A percentile compares a stretch with the other conserved stretches of the same genome.
phyloP scores from a whole-genome alignment of 2,329 filamentous ascomycete species.

The Phialophora verrucosa region DNA sequence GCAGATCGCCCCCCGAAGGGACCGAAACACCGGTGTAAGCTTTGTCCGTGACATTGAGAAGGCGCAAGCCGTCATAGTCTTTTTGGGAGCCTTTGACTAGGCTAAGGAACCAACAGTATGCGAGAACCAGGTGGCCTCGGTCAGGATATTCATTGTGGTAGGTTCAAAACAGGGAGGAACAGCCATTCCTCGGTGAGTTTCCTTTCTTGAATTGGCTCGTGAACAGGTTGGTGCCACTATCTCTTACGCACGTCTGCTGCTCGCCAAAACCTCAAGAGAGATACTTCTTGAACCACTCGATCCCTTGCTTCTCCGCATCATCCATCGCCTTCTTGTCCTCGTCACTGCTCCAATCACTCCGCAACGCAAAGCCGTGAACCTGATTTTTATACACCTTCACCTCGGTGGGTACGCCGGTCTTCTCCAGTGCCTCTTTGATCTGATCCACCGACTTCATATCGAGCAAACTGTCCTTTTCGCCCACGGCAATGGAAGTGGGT shows the following conservation, averaged over 20 bases:
- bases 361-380: slow-evolving; percentile 53
- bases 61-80: background rate
- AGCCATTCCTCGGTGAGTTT: background rate
- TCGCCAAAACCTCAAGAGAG: slow-evolving; percentile 36
- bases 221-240: background rate
- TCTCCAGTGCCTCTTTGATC: slow-evolving; percentile 51
- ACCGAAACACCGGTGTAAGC: background rate
- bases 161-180: background rate
- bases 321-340: slow-evolving; percentile 57
- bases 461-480: slow-evolving; percentile 51
- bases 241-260: background rate
- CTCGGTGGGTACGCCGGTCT: slow-evolving; percentile 47
- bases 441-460: slow-evolving; percentile 47
- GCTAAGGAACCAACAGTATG: background rate
- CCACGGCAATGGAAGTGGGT: slow-evolving; percentile 51
- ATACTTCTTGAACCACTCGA: slow-evolving; percentile 50
- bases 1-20: background rate
- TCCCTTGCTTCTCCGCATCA: slow-evolving; percentile 50
- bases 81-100: background rate
- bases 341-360: slow-evolving; percentile 50
- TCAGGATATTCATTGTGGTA: background rate
- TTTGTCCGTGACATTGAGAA: background rate
- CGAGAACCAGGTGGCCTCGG: background rate
- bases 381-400: slow-evolving; percentile 52
- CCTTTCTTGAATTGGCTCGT: background rate